Base-by-base conservation (phyloP, 495 filamentous ascomycete genomes). In the Chlorociboria aeruginascens region DNA sequence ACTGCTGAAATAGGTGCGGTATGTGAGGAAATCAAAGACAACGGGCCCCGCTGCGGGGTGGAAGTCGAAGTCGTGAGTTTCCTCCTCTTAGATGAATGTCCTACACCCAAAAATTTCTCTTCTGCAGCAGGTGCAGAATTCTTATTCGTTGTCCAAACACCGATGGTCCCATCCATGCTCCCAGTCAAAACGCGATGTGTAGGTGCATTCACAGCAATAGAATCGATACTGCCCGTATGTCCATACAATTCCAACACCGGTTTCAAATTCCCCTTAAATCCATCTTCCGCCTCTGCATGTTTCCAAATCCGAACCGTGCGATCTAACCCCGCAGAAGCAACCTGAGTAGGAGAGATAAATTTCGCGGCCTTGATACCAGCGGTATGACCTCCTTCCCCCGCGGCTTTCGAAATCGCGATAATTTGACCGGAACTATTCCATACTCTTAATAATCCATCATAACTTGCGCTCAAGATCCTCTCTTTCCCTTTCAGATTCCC, bases 341-440 rank as follows among this genome's bases (percentile, higher is more conserved):
- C 70, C 59, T 83, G 78, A 13, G 74, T 76, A 8, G 80, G 73
- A 1, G 85, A 85, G 25, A 94, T 63, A 58, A 92, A 92, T 56
- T 82, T 88, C 16, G 79, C 85, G 20, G 82, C 69, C 63, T 89
- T 93, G 57, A 94, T 73, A 45, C 81, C 78, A 7, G 80, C 71
- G 12, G 71, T 78, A 62, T 95, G 85, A 7, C 86, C 86, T 14
- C 83, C 78, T 7, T 78, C 72, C 30, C 70, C 68, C 20, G 70
- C 66, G 1, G 77, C 66, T 1, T 75, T 63, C 0, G 85, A 89
- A 0, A 79, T 85, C 8, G 83, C 81, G 44, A 94, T 65, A 1
- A 81, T 71, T 51, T 89, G 76, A 3, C 84, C 88, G 1, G 85
- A 88, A 64, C 79, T 79, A 57, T 92, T 83, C 90, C 92, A 96